Base-by-base conservation (phyloP, 306 rosid species). In the Oxytropis ochrocephala region DNA sequence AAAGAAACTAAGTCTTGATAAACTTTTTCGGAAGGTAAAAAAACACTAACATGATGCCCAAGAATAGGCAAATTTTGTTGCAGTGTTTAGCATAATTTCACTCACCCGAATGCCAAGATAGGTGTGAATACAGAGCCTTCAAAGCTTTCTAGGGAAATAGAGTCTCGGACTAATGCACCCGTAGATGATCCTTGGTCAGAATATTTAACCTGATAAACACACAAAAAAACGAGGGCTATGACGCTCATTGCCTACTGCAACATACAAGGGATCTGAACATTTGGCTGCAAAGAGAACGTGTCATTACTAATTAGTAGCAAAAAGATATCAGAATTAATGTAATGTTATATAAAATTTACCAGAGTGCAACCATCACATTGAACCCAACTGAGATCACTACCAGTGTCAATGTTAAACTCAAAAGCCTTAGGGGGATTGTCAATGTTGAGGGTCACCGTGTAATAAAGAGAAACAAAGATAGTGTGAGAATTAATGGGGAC, bases 331-430 rank as follows among this genome's bases (percentile, higher is more conserved):
- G 24, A 24, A 24, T 24, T 24, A 24, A 24, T 24, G 29, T 24
- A 44, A 46, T 46, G 30, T 11, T 78, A 35, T 17, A 6, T 49
- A 53, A 53, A 67, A 52, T 14, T 46, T 41, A 88, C 96, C 84
- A 19, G 46, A 7, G 93, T 85, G 83, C 96, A 93, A 16, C 88
- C 81, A 4, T 63, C 93, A 62, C 97, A 93, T 61, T 90, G 91
- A 55, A 93, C 85, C 97, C 97, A 93, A 18, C 90, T 88, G 71
- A 93, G 81, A 64, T 90, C 97, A 85, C 98, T 93, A 8, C 98
- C 97, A 0, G 96, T 39, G 69, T 93, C 96, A 50, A 93, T 75
- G 81, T 93, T 94, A 36, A 93, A 81, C 4, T 86, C 88, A 13
- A 44, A 93, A 38, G 11, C 7, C 81, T 81, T 90, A 0, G 90